A percentile compares a stretch with the other conserved stretches of the same genome.
Evolutionary conservation across 2,329 filamentous ascomycete species (phyloP).

Genomic region (Esteya vermicola): DNA sequence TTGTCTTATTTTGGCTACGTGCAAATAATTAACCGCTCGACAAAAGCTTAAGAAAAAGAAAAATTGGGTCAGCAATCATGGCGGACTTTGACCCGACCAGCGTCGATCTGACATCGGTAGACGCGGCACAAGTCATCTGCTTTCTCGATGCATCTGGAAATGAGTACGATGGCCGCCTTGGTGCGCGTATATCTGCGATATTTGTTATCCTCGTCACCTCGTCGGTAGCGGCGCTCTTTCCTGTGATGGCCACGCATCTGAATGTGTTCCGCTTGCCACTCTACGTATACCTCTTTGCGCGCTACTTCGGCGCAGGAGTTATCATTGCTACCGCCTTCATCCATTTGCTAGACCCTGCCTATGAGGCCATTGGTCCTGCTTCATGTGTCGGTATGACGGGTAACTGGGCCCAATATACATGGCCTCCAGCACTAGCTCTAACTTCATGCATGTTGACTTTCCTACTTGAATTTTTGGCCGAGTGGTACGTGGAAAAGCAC

Average conservation of each 20-base stretch:
- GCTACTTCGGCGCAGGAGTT: slow-evolving; percentile 88
- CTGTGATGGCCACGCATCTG: slow-evolving; percentile 48
- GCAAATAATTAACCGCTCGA: neutral
- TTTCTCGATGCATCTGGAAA: slow-evolving; percentile 30
- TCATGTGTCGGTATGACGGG: slow-evolving; percentile 31
- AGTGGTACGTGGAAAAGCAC: slow-evolving; percentile 50
- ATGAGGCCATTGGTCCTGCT: slow-evolving; percentile 45
- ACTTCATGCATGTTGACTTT: slow-evolving; percentile 85
- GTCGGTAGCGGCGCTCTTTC: slow-evolving; percentile 46
- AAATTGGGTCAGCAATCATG: too few species aligned
- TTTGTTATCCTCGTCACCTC: slow-evolving; percentile 62
- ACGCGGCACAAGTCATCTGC: slow-evolving; percentile 31
- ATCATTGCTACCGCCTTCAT: slow-evolving; percentile 92
- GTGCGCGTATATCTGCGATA: slow-evolving; percentile 54
- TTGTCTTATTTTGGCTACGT: neutral
- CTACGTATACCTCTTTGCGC: slow-evolving; percentile 64
- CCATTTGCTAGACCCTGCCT: slow-evolving; percentile 70
- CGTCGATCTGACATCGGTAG: slow-evolving; percentile 27
- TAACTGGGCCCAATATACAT: slow-evolving; percentile 54
- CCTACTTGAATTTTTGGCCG: slow-evolving; percentile 72
- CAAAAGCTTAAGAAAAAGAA: too few species aligned
- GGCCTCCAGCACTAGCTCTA: slow-evolving; percentile 70
- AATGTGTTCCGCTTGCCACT: slow-evolving; percentile 40
- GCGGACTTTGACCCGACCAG: slow-evolving; percentile 21
- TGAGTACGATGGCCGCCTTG: slow-evolving; percentile 43